Evolutionary conservation across 2,329 filamentous ascomycete species (phyloP).

Genomic region (Zymoseptoria crescenta): DNA sequence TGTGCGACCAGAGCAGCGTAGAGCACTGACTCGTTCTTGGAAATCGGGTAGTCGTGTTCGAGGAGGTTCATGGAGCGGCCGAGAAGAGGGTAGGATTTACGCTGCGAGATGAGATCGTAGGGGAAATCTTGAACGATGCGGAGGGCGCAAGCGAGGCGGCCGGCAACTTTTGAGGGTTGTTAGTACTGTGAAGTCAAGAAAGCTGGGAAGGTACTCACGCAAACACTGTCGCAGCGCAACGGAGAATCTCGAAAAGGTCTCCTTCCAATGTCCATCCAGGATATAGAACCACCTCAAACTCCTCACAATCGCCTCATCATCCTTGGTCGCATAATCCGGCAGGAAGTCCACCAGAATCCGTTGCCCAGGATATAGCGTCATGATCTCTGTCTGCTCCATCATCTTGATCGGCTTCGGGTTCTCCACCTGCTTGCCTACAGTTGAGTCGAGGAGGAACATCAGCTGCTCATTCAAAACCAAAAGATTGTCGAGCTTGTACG

Average conservation of each 20-base stretch:
- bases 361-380: constrained; percentile 46
- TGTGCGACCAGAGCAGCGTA: constrained; percentile 22
- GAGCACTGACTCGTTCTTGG: constrained; percentile 11
- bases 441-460: constrained; percentile 21
- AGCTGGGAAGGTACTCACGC: constrained; percentile 49
- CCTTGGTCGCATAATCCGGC: constrained; percentile 46
- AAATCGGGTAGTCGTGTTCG: constrained; percentile 15
- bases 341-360: constrained; percentile 66
- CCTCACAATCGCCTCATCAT: constrained; percentile 66
- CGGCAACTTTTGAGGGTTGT: constrained; percentile 31
- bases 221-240: constrained; percentile 77
- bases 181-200: neutral
- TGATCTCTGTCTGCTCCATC: constrained; percentile 44
- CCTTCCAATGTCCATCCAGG: constrained; percentile 62
- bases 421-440: constrained; percentile 9
- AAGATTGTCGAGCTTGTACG: constrained; percentile 63
- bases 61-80: constrained; percentile 35
- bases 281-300: constrained; percentile 79
- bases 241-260: constrained; percentile 60
- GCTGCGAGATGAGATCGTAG: constrained; percentile 38
- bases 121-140: constrained; percentile 45
- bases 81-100: constrained; percentile 35
- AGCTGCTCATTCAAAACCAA: constrained; percentile 67
- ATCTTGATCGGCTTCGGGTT: constrained; percentile 32
- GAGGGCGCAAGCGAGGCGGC: constrained; percentile 48